Evolutionary conservation across 495 filamentous ascomycete species (phyloP).

Genomic region (Neurospora sp.): DNA sequence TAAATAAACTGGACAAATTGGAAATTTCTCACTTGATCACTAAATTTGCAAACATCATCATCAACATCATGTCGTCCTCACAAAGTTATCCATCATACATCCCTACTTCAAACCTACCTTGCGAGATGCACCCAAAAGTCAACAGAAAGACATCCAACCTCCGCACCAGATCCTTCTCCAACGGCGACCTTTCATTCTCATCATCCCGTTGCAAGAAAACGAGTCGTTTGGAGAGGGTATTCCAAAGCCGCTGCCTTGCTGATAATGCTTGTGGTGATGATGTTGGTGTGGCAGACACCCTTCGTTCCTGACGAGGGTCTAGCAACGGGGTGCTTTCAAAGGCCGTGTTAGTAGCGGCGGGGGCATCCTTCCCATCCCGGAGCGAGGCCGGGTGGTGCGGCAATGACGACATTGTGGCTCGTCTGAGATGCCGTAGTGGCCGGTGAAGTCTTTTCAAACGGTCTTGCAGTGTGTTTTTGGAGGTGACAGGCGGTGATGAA

Average conservation of each 20-base stretch:
- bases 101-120: conserved; percentile 14
- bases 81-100: not conserved
- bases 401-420: not conserved
- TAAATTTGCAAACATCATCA: not conserved
- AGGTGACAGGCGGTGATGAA: not conserved
- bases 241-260: not conserved
- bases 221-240: not conserved
- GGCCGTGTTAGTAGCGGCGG: not conserved
- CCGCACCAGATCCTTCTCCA: conserved; percentile 28
- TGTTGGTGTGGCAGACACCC: not conserved
- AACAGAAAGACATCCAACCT: conserved; percentile 32
- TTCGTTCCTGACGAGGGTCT: not conserved
- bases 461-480: not conserved
- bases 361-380: not conserved
- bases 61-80: not conserved
- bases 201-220: not conserved
- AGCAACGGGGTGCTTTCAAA: not conserved
- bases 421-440: not conserved
- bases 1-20: not conserved
- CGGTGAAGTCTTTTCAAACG: not conserved
- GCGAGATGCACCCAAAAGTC: conserved; percentile 34
- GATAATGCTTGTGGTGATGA: not conserved
- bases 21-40: conserved; percentile 25
- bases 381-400: not conserved
- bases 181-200: conserved; percentile 6